Evolutionary conservation across 176 grass and related monocot genomes (phyloP).

Genomic region (Aegilops sharonensis): DNA sequence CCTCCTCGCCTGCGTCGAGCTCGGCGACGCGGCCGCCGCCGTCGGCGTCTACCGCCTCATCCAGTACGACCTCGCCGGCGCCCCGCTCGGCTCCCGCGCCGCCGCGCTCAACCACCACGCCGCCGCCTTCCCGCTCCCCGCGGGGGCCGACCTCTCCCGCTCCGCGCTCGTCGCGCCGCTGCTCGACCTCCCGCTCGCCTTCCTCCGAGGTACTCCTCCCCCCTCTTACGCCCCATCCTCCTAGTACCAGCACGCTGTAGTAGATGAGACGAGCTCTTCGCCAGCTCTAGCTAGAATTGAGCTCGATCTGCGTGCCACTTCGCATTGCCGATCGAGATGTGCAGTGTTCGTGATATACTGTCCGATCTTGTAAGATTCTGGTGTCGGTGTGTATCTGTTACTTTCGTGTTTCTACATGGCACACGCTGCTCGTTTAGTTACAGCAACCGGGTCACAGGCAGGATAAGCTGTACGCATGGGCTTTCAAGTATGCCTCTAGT

Average conservation of each 20-base stretch:
- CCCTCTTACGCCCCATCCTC: neutral
- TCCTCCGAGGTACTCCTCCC: constrained; percentile 55
- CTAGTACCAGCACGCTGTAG: neutral
- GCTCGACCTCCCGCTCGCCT: constrained; percentile 74
- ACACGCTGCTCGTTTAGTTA: neutral
- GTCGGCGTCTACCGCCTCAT: constrained; percentile 88
- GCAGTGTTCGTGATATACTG: neutral
- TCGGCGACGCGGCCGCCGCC: constrained; percentile 81
- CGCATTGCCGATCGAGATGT: constrained; percentile 5
- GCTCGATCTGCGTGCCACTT: neutral
- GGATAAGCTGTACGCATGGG: neutral
- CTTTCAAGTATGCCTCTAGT: neutral
- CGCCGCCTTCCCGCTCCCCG: constrained; percentile 49
- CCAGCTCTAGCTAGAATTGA: neutral
- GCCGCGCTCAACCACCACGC: constrained; percentile 74
- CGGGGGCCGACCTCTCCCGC: constrained; percentile 77
- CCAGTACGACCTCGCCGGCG: constrained; percentile 93
- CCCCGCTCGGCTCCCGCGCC: constrained; percentile 67
- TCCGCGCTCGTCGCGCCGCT: constrained; percentile 77
- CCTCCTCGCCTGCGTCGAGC: constrained; percentile 83
- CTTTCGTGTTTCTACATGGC: neutral
- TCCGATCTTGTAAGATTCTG: neutral
- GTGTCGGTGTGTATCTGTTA: neutral
- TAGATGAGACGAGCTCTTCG: neutral
- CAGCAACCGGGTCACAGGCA: neutral